Base-by-base conservation (phyloP, 352 stramenopile species). In the Phytophthora vignae region DNA sequence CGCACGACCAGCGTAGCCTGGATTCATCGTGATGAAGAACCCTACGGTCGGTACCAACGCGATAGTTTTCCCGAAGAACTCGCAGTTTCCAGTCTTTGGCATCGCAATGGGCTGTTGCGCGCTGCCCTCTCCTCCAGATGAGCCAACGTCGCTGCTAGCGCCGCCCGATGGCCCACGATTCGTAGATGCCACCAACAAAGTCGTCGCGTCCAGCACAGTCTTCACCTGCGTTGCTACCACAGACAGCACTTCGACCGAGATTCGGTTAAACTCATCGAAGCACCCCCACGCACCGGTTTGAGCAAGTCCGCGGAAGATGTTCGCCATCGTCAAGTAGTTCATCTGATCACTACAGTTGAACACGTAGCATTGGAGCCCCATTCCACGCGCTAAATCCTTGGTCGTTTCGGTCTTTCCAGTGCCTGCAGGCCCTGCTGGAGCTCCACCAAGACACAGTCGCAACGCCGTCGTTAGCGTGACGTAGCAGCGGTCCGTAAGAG, bases 151-250 rank as follows among this genome's bases (percentile, higher is more conserved):
- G 12, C 57, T 42, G 15, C n/a, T 56, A 48, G 21, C 40, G 21
- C 27, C 55, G 27, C 40, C 44, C 53, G 61, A 58, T 21, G 50
- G 54, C 10, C 62, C 58, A 15, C 67, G 67, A n/a, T 64, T 74
- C 25, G 68, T 68, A n/a, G 63, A 70, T 2, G 68, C 67, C 48
- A 79, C 59, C 1, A 79, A 25, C 15, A 79, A 27, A 2, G 72
- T 65, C 3, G 62, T 79, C 14, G 95, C 94, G 76, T 99, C 97
- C 64, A 99, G 83, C 25, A 99, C 95, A 0, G 96, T 99, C 71
- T 99, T 99, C n/a, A 99, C 96, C 65, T 99, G 97, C 3, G 96
- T 98, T 15, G 96, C 95, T 12, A 99, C 96, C 14, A 99, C 96
- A 1, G 90, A 98, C 7, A 99, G 73, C 11, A 99, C 97, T 77